Evolutionary conservation across 2,329 filamentous ascomycete genomes (phyloP).

Genomic region (Parascedosporium putredinis): DNA sequence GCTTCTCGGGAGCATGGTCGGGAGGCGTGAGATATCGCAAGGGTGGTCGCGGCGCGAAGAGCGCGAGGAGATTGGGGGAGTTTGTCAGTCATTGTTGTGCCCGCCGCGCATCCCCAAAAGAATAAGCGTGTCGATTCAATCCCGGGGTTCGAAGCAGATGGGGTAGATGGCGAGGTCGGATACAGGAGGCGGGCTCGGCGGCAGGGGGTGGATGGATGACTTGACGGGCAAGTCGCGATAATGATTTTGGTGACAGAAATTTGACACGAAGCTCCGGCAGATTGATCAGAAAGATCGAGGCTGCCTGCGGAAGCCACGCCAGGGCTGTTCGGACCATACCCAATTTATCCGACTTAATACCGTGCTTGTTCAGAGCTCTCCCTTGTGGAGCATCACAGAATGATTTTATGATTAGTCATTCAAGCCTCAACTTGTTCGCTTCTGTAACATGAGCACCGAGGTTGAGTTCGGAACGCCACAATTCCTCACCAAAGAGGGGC

Average conservation of each 20-base stretch:
- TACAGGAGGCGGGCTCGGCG: neutral
- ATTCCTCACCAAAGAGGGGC: neutral
- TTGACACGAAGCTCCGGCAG: constrained; percentile 8
- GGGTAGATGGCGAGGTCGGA: neutral
- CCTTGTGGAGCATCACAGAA: no score
- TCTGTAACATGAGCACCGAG: no score
- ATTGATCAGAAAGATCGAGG: neutral
- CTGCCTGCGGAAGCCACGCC: neutral
- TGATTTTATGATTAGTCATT: no score
- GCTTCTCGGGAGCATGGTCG: constrained; percentile 75
- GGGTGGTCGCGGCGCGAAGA: constrained; percentile 89
- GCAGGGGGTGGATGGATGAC: neutral
- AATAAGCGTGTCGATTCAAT: neutral
- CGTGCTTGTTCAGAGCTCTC: no score
- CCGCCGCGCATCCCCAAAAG: constrained; percentile 4
- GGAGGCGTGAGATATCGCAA: constrained; percentile 77
- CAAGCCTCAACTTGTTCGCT: no score
- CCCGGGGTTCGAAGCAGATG: neutral
- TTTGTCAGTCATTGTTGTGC: constrained; percentile 86
- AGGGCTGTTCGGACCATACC: no score
- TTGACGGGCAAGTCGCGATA: neutral
- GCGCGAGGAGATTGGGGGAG: constrained; percentile 84
- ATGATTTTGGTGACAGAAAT: neutral
- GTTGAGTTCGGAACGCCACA: no score
- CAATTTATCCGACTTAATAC: no score